Base-by-base conservation (phyloP, 768 basidiomycete species). In the Arthromyces matolae region DNA sequence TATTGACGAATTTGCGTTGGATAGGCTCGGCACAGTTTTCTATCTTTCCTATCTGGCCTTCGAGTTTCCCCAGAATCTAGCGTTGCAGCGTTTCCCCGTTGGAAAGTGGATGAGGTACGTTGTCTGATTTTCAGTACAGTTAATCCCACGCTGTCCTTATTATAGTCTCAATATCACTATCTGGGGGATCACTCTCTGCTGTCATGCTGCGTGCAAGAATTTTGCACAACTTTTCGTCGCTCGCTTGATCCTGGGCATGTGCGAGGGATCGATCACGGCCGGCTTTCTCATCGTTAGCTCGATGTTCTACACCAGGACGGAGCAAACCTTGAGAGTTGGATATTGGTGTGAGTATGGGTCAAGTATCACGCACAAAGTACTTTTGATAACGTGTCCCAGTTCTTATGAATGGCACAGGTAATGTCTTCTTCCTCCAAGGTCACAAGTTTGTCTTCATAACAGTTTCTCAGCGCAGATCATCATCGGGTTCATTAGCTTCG, bases 21-120 rank as follows among this genome's bases (percentile, higher is more conserved):
- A 22, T 40, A 85, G 84, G 86, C 78, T 88, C 7, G 85, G 86
- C 12, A 86, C 85, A 4, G 77, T 87, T 29, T 86, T 86, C 60
- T 88, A 87, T 55, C 60, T 88, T 41, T 78, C 80, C 57, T 87
- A 86, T 56, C 74, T 88, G 9, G 55, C 71, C 8, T 87, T 89
- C 53, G 84, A 86, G 56, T 86, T 83, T 53, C 86, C 86, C 0
- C 86, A 86, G 60, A 87, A 86, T 56, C 63, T 86, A 8, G 81
- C 78, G 0, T 68, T 89, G 5, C 86, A 88, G 53, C 74, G 77
- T 14, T 86, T 86, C 56, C 85, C 85, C 0, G 85, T 89, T 7
- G 86, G 81, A 8, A 85, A 78, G 74, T 89, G 86, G 86, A 84
- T 89, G 81, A 86, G 84, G 86, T 78, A 49, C 23, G 69, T 47